These are phyloP conservation scores for Vitis rotundifolia DNA, from an alignment of 164 flowering plant species.

Conservation along the genomic window DNA sequence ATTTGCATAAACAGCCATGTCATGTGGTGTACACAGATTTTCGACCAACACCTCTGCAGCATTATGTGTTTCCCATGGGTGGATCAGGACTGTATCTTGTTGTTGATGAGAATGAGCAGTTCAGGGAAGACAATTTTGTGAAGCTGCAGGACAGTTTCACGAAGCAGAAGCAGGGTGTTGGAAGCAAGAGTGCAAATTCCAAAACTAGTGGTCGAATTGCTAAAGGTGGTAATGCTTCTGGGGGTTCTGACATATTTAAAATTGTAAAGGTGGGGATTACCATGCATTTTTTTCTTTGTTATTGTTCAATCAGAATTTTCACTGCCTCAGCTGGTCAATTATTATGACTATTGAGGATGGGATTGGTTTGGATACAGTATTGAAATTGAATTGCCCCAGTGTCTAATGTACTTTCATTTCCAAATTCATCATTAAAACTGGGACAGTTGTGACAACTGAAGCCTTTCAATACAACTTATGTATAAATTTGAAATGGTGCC, in stretches of 20 bases:
- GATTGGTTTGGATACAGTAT: too few relatives aligned
- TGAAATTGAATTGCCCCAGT: too few relatives aligned
- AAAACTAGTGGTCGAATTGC: slow-evolving; percentile 76
- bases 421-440: too few relatives aligned
- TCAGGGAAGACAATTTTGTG: slow-evolving; percentile 83
- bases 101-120: slow-evolving; percentile 94
- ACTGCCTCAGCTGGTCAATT: not conserved
- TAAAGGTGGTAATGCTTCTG: slow-evolving; percentile 68
- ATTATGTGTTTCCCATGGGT: slow-evolving; percentile 91
- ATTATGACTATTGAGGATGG: too few relatives aligned
- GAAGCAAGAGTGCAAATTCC: slow-evolving; percentile 42
- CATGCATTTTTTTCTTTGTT: slow-evolving; percentile 3
- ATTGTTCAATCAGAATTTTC: not conserved
- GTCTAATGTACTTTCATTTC: too few relatives aligned
- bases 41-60: slow-evolving; percentile 95
- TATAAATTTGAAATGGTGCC: too few relatives aligned
- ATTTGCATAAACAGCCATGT: slow-evolving; percentile 92
- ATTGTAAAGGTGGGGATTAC: slow-evolving; percentile 78
- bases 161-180: slow-evolving; percentile 54
- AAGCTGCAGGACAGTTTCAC: slow-evolving; percentile 83
- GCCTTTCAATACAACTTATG: too few relatives aligned
- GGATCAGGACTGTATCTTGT: slow-evolving; percentile 89
- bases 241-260: slow-evolving; percentile 90
- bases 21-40: slow-evolving; percentile 99
- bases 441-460: too few relatives aligned